These are phyloP conservation scores for Dendrostoma leiphaemia DNA, from an alignment of 2,329 filamentous ascomycete genomes.

Conservation along the genomic window DNA sequence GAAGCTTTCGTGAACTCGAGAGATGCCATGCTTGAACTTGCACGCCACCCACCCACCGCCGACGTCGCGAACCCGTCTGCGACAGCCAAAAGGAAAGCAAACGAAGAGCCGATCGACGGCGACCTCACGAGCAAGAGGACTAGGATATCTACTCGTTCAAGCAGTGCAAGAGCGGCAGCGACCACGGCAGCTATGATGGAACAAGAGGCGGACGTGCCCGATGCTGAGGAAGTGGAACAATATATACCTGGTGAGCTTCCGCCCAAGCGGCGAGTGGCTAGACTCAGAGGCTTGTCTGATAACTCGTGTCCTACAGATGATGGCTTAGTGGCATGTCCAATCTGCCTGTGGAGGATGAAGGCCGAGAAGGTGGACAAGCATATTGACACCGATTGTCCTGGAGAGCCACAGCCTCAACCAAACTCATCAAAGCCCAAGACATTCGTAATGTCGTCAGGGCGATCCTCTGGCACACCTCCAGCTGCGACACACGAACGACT, in stretches of 20 bases:
- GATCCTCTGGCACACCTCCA: conserved; percentile 21
- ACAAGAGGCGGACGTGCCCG: conserved; percentile 26
- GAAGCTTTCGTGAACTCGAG: conserved; percentile 71
- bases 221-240: conserved; percentile 34
- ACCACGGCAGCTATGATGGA: conserved; percentile 34
- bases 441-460: not conserved
- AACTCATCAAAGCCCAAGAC: conserved; percentile 24
- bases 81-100: conserved; percentile 52
- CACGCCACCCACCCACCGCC: conserved; percentile 42
- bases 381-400: conserved; percentile 62
- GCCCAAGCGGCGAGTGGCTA: not conserved
- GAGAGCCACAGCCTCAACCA: conserved; percentile 33
- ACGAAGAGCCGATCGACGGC: conserved; percentile 28
- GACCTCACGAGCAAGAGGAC: conserved; percentile 44
- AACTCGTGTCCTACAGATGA: conserved; percentile 51
- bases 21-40: conserved; percentile 61
- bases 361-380: conserved; percentile 75
- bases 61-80: conserved; percentile 22
- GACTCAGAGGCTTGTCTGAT: not conserved
- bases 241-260: conserved; percentile 27
- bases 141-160: conserved; percentile 51
- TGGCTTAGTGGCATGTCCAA: conserved; percentile 79
- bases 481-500: conserved; percentile 58
- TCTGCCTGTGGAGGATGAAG: conserved; percentile 80
- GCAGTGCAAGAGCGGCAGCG: conserved; percentile 38